Percentiles rank a stretch among this genome's conserved stretches.
phyloP scores from a whole-genome alignment of 2,329 filamentous ascomycete species.

The Tolypocladium amazonense region DNA sequence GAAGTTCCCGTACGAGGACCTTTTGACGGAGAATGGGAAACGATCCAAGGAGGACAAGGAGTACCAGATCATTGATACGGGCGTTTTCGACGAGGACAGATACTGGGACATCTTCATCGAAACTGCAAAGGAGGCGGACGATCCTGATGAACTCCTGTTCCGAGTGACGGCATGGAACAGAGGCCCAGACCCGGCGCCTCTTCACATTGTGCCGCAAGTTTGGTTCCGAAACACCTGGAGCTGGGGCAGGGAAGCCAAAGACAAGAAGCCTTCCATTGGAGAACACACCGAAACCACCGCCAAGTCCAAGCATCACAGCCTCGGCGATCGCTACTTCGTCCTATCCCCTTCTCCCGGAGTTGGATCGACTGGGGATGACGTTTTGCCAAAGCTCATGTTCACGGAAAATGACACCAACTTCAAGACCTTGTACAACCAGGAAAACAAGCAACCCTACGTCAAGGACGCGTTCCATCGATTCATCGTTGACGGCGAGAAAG shows the following conservation, averaged over 20 bases:
- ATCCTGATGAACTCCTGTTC: constrained; percentile 85
- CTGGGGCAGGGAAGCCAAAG: constrained; percentile 70
- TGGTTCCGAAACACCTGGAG: constrained; percentile 98
- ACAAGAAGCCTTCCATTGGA: constrained; percentile 71
- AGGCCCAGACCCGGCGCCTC: constrained; percentile 76
- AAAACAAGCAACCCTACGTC: constrained; percentile 76
- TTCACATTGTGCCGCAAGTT: constrained; percentile 89
- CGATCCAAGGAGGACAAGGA: constrained; percentile 69
- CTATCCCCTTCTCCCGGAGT: constrained; percentile 85
- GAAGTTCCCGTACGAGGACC: constrained; percentile 83
- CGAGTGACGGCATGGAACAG: constrained; percentile 95
- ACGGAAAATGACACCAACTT: constrained; percentile 95
- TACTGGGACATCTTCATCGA: constrained; percentile 99
- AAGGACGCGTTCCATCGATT: constrained; percentile 92
- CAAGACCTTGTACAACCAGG: constrained; percentile 60
- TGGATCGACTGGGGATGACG: constrained; percentile 67
- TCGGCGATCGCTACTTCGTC: constrained; percentile 76
- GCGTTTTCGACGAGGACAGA: constrained; percentile 73
- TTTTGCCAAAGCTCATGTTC: constrained; percentile 77
- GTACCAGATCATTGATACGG: constrained; percentile 87
- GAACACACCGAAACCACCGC: constrained; percentile 55
- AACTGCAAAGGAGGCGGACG: constrained; percentile 85
- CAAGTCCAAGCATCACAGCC: constrained; percentile 65
- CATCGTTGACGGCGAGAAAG: constrained; percentile 73
- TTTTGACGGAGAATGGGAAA: constrained; percentile 73